Conservation (phyloP, 2,329 filamentous ascomycete genomes). For the Westerdykella sp. region DNA sequence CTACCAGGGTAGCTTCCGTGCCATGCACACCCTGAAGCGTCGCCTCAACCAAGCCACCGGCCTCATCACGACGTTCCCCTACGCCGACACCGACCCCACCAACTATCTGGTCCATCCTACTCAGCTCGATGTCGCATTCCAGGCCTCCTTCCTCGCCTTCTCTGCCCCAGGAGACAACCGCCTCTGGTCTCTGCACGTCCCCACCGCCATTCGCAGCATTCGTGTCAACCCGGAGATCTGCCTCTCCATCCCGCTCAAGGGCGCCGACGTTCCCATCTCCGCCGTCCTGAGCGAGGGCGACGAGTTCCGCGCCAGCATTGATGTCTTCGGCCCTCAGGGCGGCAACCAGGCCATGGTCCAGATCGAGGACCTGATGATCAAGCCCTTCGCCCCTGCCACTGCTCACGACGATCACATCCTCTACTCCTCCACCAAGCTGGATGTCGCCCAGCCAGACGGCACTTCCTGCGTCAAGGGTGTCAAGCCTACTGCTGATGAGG, state of each 20-base stretch:
- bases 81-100: slow-evolving; percentile 1
- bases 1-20: slow-evolving; percentile 12
- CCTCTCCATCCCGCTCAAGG: not conserved
- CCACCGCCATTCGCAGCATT: slow-evolving; percentile 13
- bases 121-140: slow-evolving; percentile 27
- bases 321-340: slow-evolving; percentile 2
- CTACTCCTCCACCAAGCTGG: slow-evolving; percentile 4
- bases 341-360: slow-evolving; percentile 4
- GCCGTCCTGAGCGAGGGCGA: slow-evolving; percentile 3
- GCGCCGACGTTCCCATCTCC: not conserved
- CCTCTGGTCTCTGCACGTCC: slow-evolving; percentile 21
- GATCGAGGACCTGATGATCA: slow-evolving; percentile 8
- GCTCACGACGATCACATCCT: slow-evolving; percentile 6
- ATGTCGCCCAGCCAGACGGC: slow-evolving; percentile 4
- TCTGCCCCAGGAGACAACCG: slow-evolving; percentile 24
- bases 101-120: slow-evolving; percentile 20
- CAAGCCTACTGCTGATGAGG: not conserved
- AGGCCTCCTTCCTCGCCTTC: slow-evolving; percentile 25
- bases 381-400: slow-evolving; percentile 6
- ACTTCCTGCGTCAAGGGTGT: not conserved
- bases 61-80: slow-evolving; percentile 1
- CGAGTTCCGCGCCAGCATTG: slow-evolving; percentile 3
- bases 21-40: slow-evolving; percentile 6
- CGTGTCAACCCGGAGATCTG: slow-evolving; percentile 15
- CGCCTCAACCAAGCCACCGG: slow-evolving; percentile 4